These are phyloP conservation scores for Ogataea saltuana DNA, from an alignment of 805 yeast species.

Conservation along the genomic window DNA sequence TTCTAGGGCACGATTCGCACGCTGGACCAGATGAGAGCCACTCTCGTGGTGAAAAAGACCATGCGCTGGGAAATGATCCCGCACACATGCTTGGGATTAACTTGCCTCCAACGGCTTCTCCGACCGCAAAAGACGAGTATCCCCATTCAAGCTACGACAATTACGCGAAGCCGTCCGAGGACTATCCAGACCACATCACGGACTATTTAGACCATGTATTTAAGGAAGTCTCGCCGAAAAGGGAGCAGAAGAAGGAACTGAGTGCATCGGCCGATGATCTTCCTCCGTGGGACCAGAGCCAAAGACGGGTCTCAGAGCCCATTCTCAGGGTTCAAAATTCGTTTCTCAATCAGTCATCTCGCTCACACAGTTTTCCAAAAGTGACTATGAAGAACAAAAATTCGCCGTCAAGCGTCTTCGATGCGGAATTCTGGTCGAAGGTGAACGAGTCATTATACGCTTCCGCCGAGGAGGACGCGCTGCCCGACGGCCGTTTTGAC, in stretches of 20 bases:
- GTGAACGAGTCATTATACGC: slow-evolving; percentile 12
- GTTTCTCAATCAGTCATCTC: not conserved
- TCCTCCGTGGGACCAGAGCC: not conserved
- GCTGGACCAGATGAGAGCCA: no score
- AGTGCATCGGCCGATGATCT: not conserved
- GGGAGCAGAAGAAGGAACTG: not conserved
- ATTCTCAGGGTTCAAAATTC: not conserved
- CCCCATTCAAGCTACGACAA: not conserved
- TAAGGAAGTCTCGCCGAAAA: slow-evolving; percentile 1
- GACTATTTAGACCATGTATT: slow-evolving; percentile 4
- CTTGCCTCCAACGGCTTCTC: not conserved
- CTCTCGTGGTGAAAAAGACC: no score
- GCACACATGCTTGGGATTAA: not conserved
- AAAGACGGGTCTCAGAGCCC: slow-evolving; percentile 19
- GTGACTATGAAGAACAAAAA: slow-evolving; percentile 21
- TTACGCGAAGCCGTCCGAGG: slow-evolving; percentile 2
- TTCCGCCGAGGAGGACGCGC: slow-evolving; percentile 18
- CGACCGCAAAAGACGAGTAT: not conserved
- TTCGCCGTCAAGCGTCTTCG: slow-evolving; percentile 8
- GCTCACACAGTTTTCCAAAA: slow-evolving; percentile 17
- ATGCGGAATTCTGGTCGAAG: slow-evolving; percentile 20
- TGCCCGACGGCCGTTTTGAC: slow-evolving; percentile 12
- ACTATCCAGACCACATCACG: slow-evolving; percentile 5
- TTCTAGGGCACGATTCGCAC: no score
- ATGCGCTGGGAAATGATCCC: no score